Evolutionary conservation across 805 yeast genomes (phyloP).

Genomic region (Komagataella pseudopastoris): DNA sequence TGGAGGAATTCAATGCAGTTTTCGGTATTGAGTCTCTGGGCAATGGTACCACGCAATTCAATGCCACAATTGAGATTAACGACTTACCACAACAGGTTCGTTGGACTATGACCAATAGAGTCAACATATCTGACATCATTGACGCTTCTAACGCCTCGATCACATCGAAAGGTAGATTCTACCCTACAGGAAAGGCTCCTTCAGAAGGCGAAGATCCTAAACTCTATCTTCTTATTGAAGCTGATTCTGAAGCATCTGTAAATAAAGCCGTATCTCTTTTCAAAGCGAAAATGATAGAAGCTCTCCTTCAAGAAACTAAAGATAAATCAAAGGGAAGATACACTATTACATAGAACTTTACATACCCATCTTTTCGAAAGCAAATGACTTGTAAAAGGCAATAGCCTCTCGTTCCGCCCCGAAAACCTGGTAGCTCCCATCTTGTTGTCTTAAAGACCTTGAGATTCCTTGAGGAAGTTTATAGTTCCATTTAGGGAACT

Average conservation of each 20-base stretch:
- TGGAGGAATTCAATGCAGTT: slow-evolving; percentile 32
- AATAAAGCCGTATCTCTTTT: slow-evolving; percentile 43
- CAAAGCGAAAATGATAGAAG: slow-evolving; percentile 35
- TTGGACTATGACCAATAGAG: slow-evolving; percentile 64
- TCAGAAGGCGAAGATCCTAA: slow-evolving; percentile 53
- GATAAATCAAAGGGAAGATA: slow-evolving; percentile 3
- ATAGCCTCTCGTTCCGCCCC: slow-evolving; percentile 83
- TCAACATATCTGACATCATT: slow-evolving; percentile 45
- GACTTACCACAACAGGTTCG: slow-evolving; percentile 75
- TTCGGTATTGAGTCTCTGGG: slow-evolving; percentile 31
- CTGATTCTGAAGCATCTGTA: slow-evolving; percentile 46
- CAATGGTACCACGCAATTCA: slow-evolving; percentile 34
- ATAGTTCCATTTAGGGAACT: slow-evolving; percentile 53
- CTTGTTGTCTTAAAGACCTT: slow-evolving; percentile 59
- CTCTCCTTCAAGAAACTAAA: background rate
- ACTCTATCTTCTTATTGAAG: slow-evolving; percentile 68
- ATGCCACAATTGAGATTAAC: slow-evolving; percentile 63
- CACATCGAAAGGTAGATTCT: slow-evolving; percentile 70
- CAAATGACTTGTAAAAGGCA: slow-evolving; percentile 77
- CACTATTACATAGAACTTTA: slow-evolving; percentile 1
- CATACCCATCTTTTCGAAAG: slow-evolving; percentile 39
- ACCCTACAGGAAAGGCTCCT: slow-evolving; percentile 46
- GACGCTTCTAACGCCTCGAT: slow-evolving; percentile 67
- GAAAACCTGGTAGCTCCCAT: slow-evolving; percentile 76
- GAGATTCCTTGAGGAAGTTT: slow-evolving; percentile 45